Percentiles rank a stretch among this genome's conserved stretches.
These are phyloP conservation scores for Drosera spatulata DNA, from an alignment of 179 eudicot species.

Conservation along the genomic window DNA sequence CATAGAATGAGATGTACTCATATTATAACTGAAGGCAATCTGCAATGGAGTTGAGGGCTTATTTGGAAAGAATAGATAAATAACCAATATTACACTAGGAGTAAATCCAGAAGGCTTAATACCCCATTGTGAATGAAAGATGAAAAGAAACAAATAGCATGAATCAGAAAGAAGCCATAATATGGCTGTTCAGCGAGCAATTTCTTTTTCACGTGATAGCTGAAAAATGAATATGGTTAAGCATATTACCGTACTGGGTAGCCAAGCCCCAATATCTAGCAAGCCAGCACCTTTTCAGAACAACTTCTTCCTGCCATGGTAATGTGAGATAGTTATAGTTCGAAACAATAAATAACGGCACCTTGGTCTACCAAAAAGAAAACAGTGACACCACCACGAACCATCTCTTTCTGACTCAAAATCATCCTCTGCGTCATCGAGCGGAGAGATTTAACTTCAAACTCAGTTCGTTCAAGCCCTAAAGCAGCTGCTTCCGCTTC, in stretches of 20 bases:
- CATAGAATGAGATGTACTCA: no score
- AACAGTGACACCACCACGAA: slow-evolving; percentile 12
- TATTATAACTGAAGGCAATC: no score
- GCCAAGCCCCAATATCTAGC: slow-evolving; percentile 97
- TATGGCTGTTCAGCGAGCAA: background rate
- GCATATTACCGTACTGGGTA: slow-evolving; percentile 52
- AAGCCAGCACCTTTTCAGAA: slow-evolving; percentile 96
- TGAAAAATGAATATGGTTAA: background rate
- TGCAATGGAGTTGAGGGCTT: no score
- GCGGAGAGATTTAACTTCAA: slow-evolving; percentile 69
- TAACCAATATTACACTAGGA: no score
- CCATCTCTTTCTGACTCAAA: slow-evolving; percentile 87
- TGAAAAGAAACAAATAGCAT: no score
- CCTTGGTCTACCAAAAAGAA: background rate
- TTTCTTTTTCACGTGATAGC: background rate
- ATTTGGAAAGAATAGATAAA: no score
- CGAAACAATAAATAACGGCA: slow-evolving; percentile 4
- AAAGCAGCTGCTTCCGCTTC: slow-evolving; percentile 49
- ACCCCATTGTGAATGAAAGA: no score
- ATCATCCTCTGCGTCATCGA: slow-evolving; percentile 91
- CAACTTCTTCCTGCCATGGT: slow-evolving; percentile 85
- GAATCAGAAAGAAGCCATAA: background rate
- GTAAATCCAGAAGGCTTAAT: no score
- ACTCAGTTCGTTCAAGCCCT: slow-evolving; percentile 59
- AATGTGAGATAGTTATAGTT: slow-evolving; percentile 6